These are phyloP conservation scores for Anacardium occidentale DNA, from an alignment of 345 rosid genomes.

Conservation along the genomic window DNA sequence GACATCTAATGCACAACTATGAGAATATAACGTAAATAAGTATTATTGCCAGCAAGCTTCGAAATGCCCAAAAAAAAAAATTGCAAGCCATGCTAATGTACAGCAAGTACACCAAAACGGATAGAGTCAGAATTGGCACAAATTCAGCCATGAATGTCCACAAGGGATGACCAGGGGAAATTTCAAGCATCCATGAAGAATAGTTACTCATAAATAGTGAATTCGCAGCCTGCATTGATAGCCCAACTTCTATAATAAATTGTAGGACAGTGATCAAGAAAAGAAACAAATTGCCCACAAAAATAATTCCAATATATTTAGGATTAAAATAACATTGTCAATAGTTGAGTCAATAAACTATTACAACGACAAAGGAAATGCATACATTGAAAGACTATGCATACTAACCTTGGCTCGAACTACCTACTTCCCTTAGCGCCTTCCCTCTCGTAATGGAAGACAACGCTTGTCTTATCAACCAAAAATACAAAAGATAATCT, in stretches of 20 bases:
- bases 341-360: not conserved
- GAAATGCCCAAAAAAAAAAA: conserved; percentile 36
- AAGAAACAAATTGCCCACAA: conserved; percentile 72
- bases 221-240: conserved; percentile 91
- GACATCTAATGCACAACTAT: conserved; percentile 70
- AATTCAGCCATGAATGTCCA: conserved; percentile 51
- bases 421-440: conserved; percentile 65
- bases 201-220: conserved; percentile 69
- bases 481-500: no score
- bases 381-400: not conserved
- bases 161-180: conserved; percentile 47
- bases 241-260: conserved; percentile 77
- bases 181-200: conserved; percentile 72
- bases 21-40: conserved; percentile 60
- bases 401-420: not conserved
- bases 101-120: conserved; percentile 47
- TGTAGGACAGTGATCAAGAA: conserved; percentile 59
- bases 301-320: conserved; percentile 28
- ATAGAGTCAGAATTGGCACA: conserved; percentile 50
- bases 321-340: conserved; percentile 17
- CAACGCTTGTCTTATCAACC: no score
- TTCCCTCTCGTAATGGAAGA: conserved; percentile 52
- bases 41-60: conserved; percentile 49
- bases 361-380: not conserved
- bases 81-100: conserved; percentile 28